phyloP scores from a whole-genome alignment of 1,284 basidiomycete species.

The Boletus semigastroideus region DNA sequence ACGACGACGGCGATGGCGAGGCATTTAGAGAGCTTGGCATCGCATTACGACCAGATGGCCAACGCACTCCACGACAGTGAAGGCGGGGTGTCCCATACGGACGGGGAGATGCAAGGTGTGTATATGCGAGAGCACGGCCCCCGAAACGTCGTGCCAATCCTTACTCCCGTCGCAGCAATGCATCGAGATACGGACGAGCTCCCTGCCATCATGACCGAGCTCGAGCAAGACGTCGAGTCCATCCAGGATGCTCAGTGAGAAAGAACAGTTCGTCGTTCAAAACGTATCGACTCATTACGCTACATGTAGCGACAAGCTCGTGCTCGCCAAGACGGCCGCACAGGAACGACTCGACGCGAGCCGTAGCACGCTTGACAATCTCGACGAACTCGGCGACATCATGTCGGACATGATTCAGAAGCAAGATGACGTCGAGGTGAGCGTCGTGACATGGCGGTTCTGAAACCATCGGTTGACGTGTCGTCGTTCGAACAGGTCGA shows the following conservation, averaged over 20 bases:
- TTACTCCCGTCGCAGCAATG: conserved; percentile 70
- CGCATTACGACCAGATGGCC: conserved; percentile 75
- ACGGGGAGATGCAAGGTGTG: conserved; percentile 68
- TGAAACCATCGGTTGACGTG: too few relatives aligned
- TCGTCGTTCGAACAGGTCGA: conserved; percentile 45
- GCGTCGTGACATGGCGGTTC: too few relatives aligned
- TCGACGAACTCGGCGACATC: conserved; percentile 74
- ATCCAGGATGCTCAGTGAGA: conserved; percentile 61
- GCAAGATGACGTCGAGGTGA: conserved; percentile 66
- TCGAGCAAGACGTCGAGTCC: conserved; percentile 54
- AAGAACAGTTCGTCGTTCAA: neutral
- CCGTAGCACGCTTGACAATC: conserved; percentile 50
- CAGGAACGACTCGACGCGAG: conserved; percentile 51
- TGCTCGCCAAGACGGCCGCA: conserved; percentile 41
- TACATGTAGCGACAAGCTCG: conserved; percentile 44
- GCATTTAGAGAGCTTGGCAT: conserved; percentile 66
- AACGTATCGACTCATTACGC: conserved; percentile 2
- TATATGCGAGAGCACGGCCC: too few relatives aligned
- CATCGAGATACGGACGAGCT: conserved; percentile 74
- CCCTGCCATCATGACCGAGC: conserved; percentile 66
- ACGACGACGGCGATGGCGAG: conserved; percentile 65
- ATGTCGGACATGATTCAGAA: conserved; percentile 73
- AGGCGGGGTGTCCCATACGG: conserved; percentile 57
- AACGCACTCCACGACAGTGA: conserved; percentile 64
- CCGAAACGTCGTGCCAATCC: too few relatives aligned